Conservation (phyloP, 306 rosid genomes). For the Pueraria montana region DNA sequence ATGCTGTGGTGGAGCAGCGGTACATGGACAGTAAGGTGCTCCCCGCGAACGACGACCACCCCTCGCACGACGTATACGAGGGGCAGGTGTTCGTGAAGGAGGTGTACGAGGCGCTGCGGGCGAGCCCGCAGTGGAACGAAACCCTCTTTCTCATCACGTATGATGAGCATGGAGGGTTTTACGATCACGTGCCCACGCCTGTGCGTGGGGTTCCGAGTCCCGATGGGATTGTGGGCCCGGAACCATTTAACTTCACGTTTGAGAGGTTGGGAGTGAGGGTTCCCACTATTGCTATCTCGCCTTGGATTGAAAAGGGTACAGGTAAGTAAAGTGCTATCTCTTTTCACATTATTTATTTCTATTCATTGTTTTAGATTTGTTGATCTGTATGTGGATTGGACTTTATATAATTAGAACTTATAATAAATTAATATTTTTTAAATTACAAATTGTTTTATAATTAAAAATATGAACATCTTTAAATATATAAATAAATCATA, state of each 20-base stretch:
- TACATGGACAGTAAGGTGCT: slow-evolving; percentile 61
- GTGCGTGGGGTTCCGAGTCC: slow-evolving; percentile 79
- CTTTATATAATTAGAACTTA: too few relatives aligned
- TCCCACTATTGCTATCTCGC: slow-evolving; percentile 84
- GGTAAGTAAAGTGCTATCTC: slow-evolving; percentile 50
- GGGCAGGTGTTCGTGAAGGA: slow-evolving; percentile 92
- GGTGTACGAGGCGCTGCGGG: slow-evolving; percentile 85
- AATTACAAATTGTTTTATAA: too few relatives aligned
- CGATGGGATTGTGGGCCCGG: slow-evolving; percentile 79
- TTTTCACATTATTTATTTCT: too few relatives aligned
- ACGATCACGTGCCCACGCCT: slow-evolving; percentile 84
- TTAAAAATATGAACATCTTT: too few relatives aligned
- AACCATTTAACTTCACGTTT: slow-evolving; percentile 72
- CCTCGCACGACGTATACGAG: slow-evolving; percentile 85
- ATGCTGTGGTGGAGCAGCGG: slow-evolving; percentile 86
- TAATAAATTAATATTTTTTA: too few relatives aligned
- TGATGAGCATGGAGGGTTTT: slow-evolving; percentile 95
- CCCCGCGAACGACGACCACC: slow-evolving; percentile 93
- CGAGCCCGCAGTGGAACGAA: slow-evolving; percentile 89
- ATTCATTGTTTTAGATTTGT: too few relatives aligned
- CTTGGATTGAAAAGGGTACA: slow-evolving; percentile 87
- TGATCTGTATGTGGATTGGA: too few relatives aligned
- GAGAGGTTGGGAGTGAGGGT: slow-evolving; percentile 88
- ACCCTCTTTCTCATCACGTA: slow-evolving; percentile 79
- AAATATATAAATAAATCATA: too few relatives aligned